Evolutionary conservation across 305 asterid species (phyloP).

Genomic region (Caryopteris hybrid): DNA sequence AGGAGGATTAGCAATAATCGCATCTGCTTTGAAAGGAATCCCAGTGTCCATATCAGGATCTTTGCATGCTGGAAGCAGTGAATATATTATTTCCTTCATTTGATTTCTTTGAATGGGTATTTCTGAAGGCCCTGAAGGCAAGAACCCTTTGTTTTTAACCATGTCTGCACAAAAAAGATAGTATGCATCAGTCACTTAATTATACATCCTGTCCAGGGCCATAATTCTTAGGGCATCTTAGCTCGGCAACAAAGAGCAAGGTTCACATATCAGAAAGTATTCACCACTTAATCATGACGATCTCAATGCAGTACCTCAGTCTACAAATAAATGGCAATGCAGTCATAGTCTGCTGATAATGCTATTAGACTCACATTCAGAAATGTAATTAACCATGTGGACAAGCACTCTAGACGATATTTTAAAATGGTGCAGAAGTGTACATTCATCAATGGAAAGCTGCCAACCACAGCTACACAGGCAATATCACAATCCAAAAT

Average conservation of each 20-base stretch:
- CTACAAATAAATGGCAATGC: slow-evolving; percentile 1
- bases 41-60: slow-evolving; percentile 86
- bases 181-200: not conserved
- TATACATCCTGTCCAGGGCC: not conserved
- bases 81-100: slow-evolving; percentile 78
- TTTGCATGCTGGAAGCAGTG: slow-evolving; percentile 82
- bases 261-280: not conserved
- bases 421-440: not conserved
- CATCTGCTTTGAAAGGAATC: slow-evolving; percentile 85
- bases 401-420: not conserved
- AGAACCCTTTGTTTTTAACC: slow-evolving; percentile 98
- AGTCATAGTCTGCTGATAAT: not conserved
- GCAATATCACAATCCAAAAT: not conserved
- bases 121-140: slow-evolving; percentile 99
- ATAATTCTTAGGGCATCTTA: not conserved
- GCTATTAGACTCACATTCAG: not conserved
- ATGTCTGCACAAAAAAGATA: slow-evolving; percentile 49
- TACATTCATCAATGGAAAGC: not conserved
- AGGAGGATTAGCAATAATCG: slow-evolving; percentile 97
- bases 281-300: not conserved
- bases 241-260: not conserved
- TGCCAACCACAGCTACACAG: not conserved
- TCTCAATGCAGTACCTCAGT: not conserved
- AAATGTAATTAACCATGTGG: not conserved
- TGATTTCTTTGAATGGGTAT: slow-evolving; percentile 80